Conservation (phyloP, 371 early-diverging fungal genomes). For the Apophysomyces ossiformis region DNA sequence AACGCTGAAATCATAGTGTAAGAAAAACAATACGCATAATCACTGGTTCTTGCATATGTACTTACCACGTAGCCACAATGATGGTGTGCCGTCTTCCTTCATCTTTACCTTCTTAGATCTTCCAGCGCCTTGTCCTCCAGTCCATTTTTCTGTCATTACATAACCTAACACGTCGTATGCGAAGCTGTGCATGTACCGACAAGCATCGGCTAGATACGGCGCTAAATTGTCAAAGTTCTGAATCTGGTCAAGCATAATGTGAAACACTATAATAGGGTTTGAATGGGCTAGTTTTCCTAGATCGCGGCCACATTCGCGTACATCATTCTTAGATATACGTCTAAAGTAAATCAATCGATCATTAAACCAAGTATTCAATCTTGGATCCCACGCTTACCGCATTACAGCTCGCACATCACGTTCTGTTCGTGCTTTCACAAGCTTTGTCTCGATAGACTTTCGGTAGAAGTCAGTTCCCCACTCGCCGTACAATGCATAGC, state of each 20-base stretch:
- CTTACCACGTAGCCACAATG: constrained; percentile 55
- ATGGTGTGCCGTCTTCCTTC: constrained; percentile 64
- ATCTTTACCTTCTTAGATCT: constrained; percentile 46
- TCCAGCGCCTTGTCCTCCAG: constrained; percentile 56
- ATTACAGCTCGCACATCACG: constrained; percentile 67
- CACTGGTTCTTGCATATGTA: background rate
- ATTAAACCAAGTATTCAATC: background rate
- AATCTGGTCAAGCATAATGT: constrained; percentile 76
- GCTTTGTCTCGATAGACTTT: constrained; percentile 50
- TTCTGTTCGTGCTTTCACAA: constrained; percentile 57
- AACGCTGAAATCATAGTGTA: constrained; percentile 45
- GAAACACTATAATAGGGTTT: constrained; percentile 83
- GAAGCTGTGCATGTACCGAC: constrained; percentile 83
- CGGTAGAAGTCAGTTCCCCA: constrained; percentile 75
- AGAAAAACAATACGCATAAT: background rate
- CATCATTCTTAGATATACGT: constrained; percentile 81
- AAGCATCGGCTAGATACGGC: constrained; percentile 83
- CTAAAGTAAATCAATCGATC: constrained; percentile 9
- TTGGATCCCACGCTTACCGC: constrained; percentile 40
- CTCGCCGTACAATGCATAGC: constrained; percentile 76
- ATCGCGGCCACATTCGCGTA: constrained; percentile 80
- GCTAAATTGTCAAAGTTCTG: constrained; percentile 89
- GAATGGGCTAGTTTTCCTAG: constrained; percentile 83
- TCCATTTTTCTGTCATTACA: constrained; percentile 71
- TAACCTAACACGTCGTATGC: constrained; percentile 85